Evolutionary conservation across 257 asterid genomes (phyloP).

Genomic region (Nicotiana paniculata): DNA sequence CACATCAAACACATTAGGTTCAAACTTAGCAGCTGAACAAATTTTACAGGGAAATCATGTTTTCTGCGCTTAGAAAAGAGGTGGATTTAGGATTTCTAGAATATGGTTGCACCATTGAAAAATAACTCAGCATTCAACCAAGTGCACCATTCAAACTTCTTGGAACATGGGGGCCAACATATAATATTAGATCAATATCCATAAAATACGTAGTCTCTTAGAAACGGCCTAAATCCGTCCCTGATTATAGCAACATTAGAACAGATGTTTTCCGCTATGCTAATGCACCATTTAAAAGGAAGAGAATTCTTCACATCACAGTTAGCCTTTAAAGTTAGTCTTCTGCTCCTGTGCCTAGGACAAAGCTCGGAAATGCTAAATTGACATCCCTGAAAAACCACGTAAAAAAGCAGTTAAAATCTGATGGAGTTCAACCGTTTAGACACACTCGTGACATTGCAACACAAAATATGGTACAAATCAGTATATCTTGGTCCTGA

Average conservation of each 20-base stretch:
- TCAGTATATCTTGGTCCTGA: neutral
- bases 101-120: too few relatives aligned
- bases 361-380: constrained; percentile 20
- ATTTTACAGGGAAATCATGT: neutral
- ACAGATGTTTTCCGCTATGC: neutral
- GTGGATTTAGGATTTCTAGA: too few relatives aligned
- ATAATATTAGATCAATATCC: too few relatives aligned
- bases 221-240: too few relatives aligned
- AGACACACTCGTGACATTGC: neutral
- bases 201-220: too few relatives aligned
- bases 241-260: neutral
- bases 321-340: neutral
- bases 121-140: too few relatives aligned
- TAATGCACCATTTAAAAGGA: neutral
- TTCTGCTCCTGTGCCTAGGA: constrained; percentile 14
- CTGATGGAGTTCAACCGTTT: neutral
- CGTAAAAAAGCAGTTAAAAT: neutral
- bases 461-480: neutral
- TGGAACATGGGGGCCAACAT: too few relatives aligned
- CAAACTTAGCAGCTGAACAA: neutral
- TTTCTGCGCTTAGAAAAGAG: neutral
- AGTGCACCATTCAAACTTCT: too few relatives aligned
- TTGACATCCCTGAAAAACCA: constrained; percentile 17
- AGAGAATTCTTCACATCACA: neutral
- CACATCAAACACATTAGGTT: too few relatives aligned